Conservation (phyloP, 768 basidiomycete genomes). For the Suillus alpinus region DNA sequence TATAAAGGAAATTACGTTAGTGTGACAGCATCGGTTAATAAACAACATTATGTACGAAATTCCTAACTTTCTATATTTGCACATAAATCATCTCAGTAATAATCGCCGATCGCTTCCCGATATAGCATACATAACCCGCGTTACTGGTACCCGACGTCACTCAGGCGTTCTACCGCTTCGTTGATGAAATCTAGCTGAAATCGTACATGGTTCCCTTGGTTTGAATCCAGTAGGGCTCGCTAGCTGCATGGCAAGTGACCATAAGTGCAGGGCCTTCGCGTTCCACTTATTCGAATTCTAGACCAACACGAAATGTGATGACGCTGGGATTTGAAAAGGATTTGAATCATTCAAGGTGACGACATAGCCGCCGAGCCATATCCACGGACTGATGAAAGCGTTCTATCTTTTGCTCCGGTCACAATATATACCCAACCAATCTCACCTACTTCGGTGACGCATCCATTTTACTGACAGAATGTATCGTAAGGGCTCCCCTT, state of each 20-base stretch:
- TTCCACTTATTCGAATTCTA: background rate
- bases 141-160: slow-evolving; percentile 1
- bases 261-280: background rate
- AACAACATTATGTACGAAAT: slow-evolving; percentile 16
- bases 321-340: background rate
- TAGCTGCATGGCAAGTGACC: background rate
- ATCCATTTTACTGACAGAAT: background rate
- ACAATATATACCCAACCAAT: slow-evolving; percentile 5
- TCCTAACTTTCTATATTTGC: slow-evolving; percentile 2
- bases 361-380: background rate
- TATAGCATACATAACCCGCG: background rate
- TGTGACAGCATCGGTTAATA: slow-evolving; percentile 24
- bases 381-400: background rate
- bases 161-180: background rate
- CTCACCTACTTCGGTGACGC: slow-evolving; percentile 7
- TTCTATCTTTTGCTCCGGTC: slow-evolving; percentile 5
- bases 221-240: no score
- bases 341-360: background rate
- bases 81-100: background rate
- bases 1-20: slow-evolving; percentile 19
- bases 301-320: no score
- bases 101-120: slow-evolving; percentile 5
- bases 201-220: background rate
- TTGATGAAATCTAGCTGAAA: background rate
- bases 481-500: slow-evolving; percentile 20